These are phyloP conservation scores for Penicillium turbatum DNA, from an alignment of 495 filamentous ascomycete genomes.

Conservation along the genomic window DNA sequence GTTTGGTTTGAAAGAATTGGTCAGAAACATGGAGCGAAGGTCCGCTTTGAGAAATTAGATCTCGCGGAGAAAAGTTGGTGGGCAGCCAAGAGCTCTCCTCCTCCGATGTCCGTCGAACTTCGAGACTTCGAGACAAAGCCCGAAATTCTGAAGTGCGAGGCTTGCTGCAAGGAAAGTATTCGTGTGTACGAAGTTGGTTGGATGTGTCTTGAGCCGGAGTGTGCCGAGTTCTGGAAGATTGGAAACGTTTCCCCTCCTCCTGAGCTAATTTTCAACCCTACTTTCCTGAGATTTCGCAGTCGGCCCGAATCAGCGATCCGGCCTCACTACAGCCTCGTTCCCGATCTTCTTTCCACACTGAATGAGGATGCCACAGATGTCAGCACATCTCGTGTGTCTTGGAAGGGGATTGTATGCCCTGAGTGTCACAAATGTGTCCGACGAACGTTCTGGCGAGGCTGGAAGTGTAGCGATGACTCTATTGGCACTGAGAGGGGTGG, in stretches of 20 bases:
- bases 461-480: constrained; percentile 50
- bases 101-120: constrained; percentile 15
- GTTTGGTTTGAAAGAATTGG: constrained; percentile 64
- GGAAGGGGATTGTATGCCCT: constrained; percentile 70
- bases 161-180: constrained; percentile 35
- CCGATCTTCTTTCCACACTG: constrained; percentile 37
- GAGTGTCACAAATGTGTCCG: constrained; percentile 61
- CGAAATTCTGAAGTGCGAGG: constrained; percentile 30
- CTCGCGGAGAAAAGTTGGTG: constrained; percentile 64
- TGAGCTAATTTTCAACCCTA: constrained; percentile 49
- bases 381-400: constrained; percentile 34
- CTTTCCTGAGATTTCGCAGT: constrained; percentile 52
- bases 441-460: constrained; percentile 58
- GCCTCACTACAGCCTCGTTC: constrained; percentile 33
- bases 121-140: constrained; percentile 21
- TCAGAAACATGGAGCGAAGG: constrained; percentile 45
- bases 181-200: constrained; percentile 57
- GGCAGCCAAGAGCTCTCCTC: constrained; percentile 37
- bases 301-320: constrained; percentile 33
- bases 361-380: constrained; percentile 22
- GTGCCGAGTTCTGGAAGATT: constrained; percentile 53
- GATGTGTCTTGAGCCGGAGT: constrained; percentile 62
- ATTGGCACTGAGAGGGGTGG: not conserved
- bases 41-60: constrained; percentile 70
- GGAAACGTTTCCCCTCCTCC: constrained; percentile 20